Conservation (phyloP, 805 yeast genomes). For the Yamadazyma akitaensis region DNA sequence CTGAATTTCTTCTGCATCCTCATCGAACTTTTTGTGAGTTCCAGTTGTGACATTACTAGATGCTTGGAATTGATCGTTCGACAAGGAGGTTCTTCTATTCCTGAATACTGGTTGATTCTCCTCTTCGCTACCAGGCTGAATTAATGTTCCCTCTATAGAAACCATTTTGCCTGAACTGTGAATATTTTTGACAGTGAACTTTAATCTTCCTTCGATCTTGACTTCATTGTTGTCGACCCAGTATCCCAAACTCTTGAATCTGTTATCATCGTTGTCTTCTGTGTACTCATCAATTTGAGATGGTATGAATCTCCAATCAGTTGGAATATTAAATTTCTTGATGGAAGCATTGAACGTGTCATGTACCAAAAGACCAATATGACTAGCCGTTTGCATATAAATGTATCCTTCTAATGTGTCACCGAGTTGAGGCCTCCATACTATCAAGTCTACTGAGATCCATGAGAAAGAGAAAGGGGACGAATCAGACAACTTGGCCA, state of each 20-base stretch:
- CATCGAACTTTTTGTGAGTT: conserved; percentile 46
- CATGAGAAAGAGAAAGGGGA: conserved; percentile 88
- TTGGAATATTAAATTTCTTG: conserved; percentile 81
- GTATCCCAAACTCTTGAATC: conserved; percentile 66
- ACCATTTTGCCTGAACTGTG: conserved; percentile 78
- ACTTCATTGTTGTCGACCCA: conserved; percentile 80
- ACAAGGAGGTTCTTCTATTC: conserved; percentile 27
- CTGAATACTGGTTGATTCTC: conserved; percentile 54
- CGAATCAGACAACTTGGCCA: conserved; percentile 70
- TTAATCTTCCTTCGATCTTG: conserved; percentile 77
- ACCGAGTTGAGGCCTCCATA: conserved; percentile 91
- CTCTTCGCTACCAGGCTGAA: conserved; percentile 53
- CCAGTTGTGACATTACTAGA: conserved; percentile 8
- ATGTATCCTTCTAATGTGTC: conserved; percentile 83
- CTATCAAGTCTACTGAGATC: conserved; percentile 75
- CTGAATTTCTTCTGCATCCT: conserved; percentile 21
- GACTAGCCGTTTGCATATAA: conserved; percentile 92
- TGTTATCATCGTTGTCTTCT: conserved; percentile 23
- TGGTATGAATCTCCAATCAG: conserved; percentile 79
- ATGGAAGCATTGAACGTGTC: conserved; percentile 95
- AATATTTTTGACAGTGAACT: conserved; percentile 69
- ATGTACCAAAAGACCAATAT: conserved; percentile 84
- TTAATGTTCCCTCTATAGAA: conserved; percentile 83
- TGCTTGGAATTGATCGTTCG: conserved; percentile 18
- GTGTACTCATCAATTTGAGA: conserved; percentile 55